Evolutionary conservation across 345 rosid genomes (phyloP).

Genomic region (Reutealis trisperma): DNA sequence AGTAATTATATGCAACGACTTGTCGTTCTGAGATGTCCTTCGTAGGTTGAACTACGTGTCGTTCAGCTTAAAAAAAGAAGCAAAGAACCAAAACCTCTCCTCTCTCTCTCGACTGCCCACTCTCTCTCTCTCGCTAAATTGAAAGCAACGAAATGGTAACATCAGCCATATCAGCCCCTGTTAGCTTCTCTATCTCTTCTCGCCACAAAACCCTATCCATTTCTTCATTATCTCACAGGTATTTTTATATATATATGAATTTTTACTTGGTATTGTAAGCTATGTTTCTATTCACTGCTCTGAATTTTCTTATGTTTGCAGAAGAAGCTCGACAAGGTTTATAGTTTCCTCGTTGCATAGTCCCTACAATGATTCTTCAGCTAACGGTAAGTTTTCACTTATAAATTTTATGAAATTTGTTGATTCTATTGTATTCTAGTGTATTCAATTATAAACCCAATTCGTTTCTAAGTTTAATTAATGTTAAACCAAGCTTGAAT

Average conservation of each 20-base stretch:
- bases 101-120: neutral
- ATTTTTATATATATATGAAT: neutral
- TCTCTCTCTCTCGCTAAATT: neutral
- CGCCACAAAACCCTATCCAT: conserved; percentile 26
- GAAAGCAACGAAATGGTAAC: conserved; percentile 40
- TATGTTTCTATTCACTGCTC: neutral
- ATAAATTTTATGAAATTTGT: neutral
- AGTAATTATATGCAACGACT: no score
- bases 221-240: conserved; percentile 42
- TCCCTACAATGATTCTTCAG: conserved; percentile 40
- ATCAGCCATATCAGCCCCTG: conserved; percentile 44
- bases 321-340: conserved; percentile 43
- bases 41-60: neutral
- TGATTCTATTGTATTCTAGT: neutral
- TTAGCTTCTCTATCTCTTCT: conserved; percentile 35
- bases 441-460: conserved; percentile 12
- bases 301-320: conserved; percentile 22
- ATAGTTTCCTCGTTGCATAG: conserved; percentile 43
- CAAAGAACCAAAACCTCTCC: neutral
- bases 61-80: neutral
- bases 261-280: neutral
- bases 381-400: conserved; percentile 28
- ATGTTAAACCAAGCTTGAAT: neutral
- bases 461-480: conserved; percentile 14
- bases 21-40: neutral